Evolutionary conservation across 306 rosid genomes (phyloP).

Genomic region (Sindora glabra): DNA sequence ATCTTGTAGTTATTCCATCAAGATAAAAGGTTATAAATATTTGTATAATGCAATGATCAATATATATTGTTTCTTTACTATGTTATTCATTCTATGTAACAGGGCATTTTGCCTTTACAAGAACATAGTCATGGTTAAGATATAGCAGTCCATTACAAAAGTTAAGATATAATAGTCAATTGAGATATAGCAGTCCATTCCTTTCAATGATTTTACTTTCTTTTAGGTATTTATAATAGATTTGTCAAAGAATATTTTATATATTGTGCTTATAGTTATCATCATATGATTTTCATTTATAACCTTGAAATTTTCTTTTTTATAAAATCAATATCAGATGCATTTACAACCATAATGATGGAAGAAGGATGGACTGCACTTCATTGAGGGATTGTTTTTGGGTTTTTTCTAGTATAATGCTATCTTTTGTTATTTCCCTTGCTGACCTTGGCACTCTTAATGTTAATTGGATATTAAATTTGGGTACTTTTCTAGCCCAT

Average conservation of each 20-base stretch:
- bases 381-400: constrained; percentile 76
- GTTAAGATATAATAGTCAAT: background rate
- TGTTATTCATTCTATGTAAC: background rate
- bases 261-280: constrained; percentile 6
- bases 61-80: no score
- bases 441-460: constrained; percentile 1
- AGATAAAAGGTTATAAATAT: no score
- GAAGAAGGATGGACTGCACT: constrained; percentile 84
- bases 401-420: constrained; percentile 73
- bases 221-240: background rate
- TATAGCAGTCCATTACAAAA: background rate
- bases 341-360: constrained; percentile 77
- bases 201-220: background rate
- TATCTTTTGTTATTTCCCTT: constrained; percentile 16
- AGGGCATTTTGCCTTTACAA: no score
- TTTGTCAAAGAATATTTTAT: background rate
- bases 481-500: background rate
- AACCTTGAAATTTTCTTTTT: background rate
- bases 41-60: no score
- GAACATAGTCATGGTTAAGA: background rate
- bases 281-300: constrained; percentile 3
- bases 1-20: no score
- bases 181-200: no score
- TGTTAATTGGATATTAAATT: background rate
- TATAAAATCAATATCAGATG: constrained; percentile 59